phyloP scores from a whole-genome alignment of 1,284 basidiomycete genomes.

The Naganishia cerealis region DNA sequence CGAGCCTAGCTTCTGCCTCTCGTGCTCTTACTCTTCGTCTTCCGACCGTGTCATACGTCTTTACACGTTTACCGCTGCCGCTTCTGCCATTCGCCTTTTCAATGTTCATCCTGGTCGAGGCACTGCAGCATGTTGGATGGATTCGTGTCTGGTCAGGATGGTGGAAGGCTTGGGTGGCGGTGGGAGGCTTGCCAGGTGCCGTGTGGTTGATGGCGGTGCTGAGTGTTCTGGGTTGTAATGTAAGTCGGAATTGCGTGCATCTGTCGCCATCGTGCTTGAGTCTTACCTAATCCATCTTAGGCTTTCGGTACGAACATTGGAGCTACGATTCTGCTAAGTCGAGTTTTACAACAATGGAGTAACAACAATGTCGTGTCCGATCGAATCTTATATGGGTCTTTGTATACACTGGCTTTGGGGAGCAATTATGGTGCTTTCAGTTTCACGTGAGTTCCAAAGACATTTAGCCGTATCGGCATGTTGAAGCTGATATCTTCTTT shows the following conservation, averaged over 20 bases:
- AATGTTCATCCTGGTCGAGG: conserved; percentile 92
- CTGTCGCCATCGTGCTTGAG: conserved; percentile 8
- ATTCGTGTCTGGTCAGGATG: conserved; percentile 79
- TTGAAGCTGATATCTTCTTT: conserved; percentile 1
- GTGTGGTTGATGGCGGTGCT: conserved; percentile 59
- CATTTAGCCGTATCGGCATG: background rate
- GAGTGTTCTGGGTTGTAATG: conserved; percentile 77
- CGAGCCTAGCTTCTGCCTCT: conserved; percentile 8
- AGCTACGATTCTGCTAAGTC: conserved; percentile 80
- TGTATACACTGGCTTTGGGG: conserved; percentile 71
- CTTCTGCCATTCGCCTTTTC: conserved; percentile 89
- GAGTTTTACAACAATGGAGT: conserved; percentile 49
- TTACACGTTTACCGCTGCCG: conserved; percentile 58
- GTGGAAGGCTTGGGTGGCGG: conserved; percentile 60
- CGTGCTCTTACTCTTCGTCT: conserved; percentile 55
- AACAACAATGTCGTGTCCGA: conserved; percentile 42
- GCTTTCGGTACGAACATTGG: conserved; percentile 92
- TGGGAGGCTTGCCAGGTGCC: conserved; percentile 53
- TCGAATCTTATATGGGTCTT: conserved; percentile 49
- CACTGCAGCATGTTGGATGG: conserved; percentile 82
- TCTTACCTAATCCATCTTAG: conserved; percentile 40
- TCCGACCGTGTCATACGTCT: conserved; percentile 70
- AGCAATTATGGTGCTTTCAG: conserved; percentile 91
- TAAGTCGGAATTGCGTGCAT: conserved; percentile 47
- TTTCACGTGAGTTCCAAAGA: conserved; percentile 62